Percentiles rank a stretch among this genome's conserved stretches.
These are phyloP conservation scores for Leishmania gerbilli DNA, from an alignment of 208 protist species.

Conservation along the genomic window DNA sequence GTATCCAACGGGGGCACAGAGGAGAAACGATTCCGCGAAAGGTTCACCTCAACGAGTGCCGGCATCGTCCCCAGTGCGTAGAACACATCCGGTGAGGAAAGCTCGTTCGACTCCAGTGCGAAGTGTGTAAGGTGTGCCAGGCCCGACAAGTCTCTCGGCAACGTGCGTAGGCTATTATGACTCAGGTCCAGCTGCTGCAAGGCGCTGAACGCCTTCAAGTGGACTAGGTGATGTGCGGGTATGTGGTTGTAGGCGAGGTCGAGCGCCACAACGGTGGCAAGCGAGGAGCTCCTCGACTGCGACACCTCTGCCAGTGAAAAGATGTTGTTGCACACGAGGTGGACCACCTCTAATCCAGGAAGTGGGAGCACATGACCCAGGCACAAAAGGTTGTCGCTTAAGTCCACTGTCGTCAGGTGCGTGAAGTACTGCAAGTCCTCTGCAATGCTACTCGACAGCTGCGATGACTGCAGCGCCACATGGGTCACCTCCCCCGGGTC, in stretches of 20 bases:
- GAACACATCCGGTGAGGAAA: constrained; percentile 57
- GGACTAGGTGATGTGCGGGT: constrained; percentile 49
- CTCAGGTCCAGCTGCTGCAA: constrained; percentile 85
- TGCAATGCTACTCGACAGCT: constrained; percentile 57
- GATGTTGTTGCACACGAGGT: constrained; percentile 83
- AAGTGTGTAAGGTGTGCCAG: constrained; percentile 84
- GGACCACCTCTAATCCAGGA: constrained; percentile 65
- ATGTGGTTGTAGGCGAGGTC: constrained; percentile 89
- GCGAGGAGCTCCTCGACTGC: constrained; percentile 29
- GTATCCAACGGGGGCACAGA: constrained; percentile 52
- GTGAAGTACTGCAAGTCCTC: constrained; percentile 83
- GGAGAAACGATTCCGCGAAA: constrained; percentile 77
- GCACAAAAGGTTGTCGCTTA: constrained; percentile 79
- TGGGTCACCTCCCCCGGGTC: constrained; percentile 70
- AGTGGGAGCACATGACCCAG: constrained; percentile 70
- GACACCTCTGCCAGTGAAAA: constrained; percentile 38
- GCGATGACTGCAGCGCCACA: constrained; percentile 71
- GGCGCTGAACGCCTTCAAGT: constrained; percentile 64
- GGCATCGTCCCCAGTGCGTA: constrained; percentile 81
- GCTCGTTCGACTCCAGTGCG: constrained; percentile 79
- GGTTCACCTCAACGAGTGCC: constrained; percentile 79
- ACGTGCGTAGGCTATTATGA: constrained; percentile 66
- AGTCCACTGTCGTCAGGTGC: constrained; percentile 69
- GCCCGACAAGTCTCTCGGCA: constrained; percentile 72
- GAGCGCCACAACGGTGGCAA: constrained; percentile 49